Evolutionary conservation across 73 alveolate species (phyloP), one percentile per base, ranked within the genome.

Genomic region (Effrenium voratum): DNA sequence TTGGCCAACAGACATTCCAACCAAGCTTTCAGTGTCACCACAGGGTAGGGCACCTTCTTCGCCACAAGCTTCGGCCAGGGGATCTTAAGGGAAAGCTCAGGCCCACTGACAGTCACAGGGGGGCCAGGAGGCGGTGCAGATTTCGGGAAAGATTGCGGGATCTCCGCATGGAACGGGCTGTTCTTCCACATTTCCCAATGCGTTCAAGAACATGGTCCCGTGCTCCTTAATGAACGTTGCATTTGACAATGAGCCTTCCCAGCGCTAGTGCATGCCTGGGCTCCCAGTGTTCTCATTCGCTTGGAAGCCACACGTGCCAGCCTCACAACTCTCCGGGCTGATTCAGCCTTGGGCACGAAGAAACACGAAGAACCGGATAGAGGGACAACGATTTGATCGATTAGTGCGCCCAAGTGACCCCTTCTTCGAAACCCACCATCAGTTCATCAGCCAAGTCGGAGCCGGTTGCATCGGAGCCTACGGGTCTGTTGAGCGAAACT

Each of bases 241-340:
- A n/a, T n/a, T n/a, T n/a, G n/a, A n/a, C n/a, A n/a, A n/a, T n/a
- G n/a, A n/a, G n/a, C n/a, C n/a, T n/a, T n/a, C n/a, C n/a, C n/a
- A n/a, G n/a, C n/a, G n/a, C n/a, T n/a, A n/a, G n/a, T n/a, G n/a
- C n/a, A n/a, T n/a, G n/a, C n/a, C n/a, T n/a, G 43, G 87, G 12
- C 16, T 43, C 87, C 87, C 10, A 19, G 10, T 40, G 26, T 77
- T 32, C 19, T 77, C 87, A 77, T 77, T 15, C 60, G 57, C 8
- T 60, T 57, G 87, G 43, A 3, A 24, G 87, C 87, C 15, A 77
- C 87, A 16, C 87, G 87, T 43, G 87, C 87, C 5, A 77, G 87
- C 19, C 87, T 57, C 43, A 77, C 87, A 36, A 77, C 87, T 15
- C 87, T 19, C 19, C 60, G 38, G 26, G 87, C 87, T 5, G 55